Conservation (phyloP, 441 rosid species). For the Brassica balearica region DNA sequence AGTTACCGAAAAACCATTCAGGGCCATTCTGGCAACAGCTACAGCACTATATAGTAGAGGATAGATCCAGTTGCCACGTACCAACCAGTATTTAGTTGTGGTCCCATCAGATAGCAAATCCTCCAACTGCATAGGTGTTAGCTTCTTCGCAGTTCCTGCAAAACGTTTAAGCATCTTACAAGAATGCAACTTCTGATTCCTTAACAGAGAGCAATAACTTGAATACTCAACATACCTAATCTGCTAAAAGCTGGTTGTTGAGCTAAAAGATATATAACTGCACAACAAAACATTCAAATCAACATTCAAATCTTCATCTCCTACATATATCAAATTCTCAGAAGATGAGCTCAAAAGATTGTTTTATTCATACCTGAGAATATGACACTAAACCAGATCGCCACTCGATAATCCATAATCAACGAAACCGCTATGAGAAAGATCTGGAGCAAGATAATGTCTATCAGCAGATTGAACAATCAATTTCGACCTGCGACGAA, state of each 20-base stretch:
- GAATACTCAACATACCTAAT: conserved; percentile 59
- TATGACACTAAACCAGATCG: conserved; percentile 67
- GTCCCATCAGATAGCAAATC: conserved; percentile 73
- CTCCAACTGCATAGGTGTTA: conserved; percentile 91
- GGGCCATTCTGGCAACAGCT: conserved; percentile 8
- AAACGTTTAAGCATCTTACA: conserved; percentile 26
- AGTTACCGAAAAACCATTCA: background rate
- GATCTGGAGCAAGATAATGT: conserved; percentile 53
- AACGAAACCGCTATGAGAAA: conserved; percentile 69
- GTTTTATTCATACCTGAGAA: conserved; percentile 43
- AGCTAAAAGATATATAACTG: conserved; percentile 73
- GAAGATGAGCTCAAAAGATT: conserved; percentile 5
- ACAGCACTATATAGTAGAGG: conserved; percentile 17
- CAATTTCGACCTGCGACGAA: background rate
- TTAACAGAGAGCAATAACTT: background rate
- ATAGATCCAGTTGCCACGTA: conserved; percentile 48
- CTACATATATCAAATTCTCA: background rate
- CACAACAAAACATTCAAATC: conserved; percentile 24
- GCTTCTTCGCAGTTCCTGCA: conserved; percentile 67
- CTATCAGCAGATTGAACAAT: conserved; percentile 8
- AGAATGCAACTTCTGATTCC: conserved; percentile 8
- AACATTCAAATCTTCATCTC: background rate
- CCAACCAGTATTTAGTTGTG: conserved; percentile 90
- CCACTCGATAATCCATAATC: conserved; percentile 73
- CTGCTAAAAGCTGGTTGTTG: conserved; percentile 71